Conservation (phyloP, 176 grass and related monocot species). For the Elymus sibiricus region DNA sequence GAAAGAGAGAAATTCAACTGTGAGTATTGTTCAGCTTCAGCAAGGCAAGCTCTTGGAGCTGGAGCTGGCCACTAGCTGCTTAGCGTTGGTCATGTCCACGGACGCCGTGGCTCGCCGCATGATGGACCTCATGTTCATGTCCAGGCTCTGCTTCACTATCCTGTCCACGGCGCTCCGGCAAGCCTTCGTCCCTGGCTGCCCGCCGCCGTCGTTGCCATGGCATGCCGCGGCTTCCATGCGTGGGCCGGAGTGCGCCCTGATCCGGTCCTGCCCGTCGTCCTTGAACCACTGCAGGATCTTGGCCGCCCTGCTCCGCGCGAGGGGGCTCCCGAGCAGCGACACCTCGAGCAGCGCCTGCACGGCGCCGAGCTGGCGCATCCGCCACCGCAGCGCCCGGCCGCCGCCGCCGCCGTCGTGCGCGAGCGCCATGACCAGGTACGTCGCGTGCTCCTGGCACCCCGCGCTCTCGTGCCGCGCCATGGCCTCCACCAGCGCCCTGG, state of each 20-base stretch:
- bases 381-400: conserved; percentile 19
- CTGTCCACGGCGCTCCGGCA: conserved; percentile 38
- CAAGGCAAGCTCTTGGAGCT: conserved; percentile 96
- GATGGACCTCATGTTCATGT: conserved; percentile 72
- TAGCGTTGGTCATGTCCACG: conserved; percentile 55
- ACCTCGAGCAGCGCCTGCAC: conserved; percentile 68
- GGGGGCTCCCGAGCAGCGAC: conserved; percentile 54
- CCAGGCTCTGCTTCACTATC: conserved; percentile 79
- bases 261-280: conserved; percentile 24
- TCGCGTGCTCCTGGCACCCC: conserved; percentile 64
- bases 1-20: not conserved
- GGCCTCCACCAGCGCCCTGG: conserved; percentile 49
- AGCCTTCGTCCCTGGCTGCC: conserved; percentile 15
- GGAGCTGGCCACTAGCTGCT: conserved; percentile 44
- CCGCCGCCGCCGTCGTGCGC: conserved; percentile 19
- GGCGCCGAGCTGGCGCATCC: conserved; percentile 46
- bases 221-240: not conserved
- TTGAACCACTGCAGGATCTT: conserved; percentile 89
- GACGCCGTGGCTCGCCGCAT: conserved; percentile 45
- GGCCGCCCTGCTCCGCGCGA: conserved; percentile 53
- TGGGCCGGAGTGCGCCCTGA: conserved; percentile 61
- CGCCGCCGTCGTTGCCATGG: not conserved
- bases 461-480: conserved; percentile 47
- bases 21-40: conserved; percentile 35
- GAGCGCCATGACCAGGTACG: conserved; percentile 76